Percentiles rank a stretch among this genome's conserved stretches.
Evolutionary conservation across 2,329 filamentous ascomycete species (phyloP).

Genomic region (Sordariomycetes sp.): DNA sequence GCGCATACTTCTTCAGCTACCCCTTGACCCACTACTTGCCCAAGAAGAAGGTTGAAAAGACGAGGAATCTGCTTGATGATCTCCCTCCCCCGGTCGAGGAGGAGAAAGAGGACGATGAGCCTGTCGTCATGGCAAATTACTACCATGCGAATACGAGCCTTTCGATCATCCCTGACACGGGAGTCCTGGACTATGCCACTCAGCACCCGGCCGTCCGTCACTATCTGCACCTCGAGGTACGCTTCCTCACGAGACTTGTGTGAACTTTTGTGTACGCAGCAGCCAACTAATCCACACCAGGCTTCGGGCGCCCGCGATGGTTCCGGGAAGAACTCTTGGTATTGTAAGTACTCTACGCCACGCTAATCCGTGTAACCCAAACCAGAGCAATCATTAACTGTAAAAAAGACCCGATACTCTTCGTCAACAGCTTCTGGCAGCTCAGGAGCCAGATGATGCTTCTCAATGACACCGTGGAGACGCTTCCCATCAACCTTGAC

Average conservation of each 20-base stretch:
- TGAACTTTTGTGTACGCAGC: not conserved
- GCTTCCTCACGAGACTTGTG: constrained; percentile 14
- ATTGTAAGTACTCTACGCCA: constrained; percentile 32
- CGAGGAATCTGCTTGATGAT: constrained; percentile 67
- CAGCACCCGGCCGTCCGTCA: constrained; percentile 64
- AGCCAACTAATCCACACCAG: not conserved
- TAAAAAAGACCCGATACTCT: constrained; percentile 61
- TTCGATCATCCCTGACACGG: constrained; percentile 71
- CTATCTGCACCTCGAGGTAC: constrained; percentile 60
- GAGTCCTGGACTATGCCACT: constrained; percentile 50
- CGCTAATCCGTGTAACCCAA: not conserved
- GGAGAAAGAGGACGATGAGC: constrained; percentile 44
- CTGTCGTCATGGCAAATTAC: constrained; percentile 61
- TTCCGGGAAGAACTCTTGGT: constrained; percentile 83
- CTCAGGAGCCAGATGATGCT: constrained; percentile 81
- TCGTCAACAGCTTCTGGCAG: constrained; percentile 96
- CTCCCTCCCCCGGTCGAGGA: constrained; percentile 22
- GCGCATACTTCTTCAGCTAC: constrained; percentile 71
- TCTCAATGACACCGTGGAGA: constrained; percentile 78
- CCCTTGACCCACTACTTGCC: constrained; percentile 81
- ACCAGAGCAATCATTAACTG: not conserved
- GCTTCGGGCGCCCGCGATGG: constrained; percentile 65
- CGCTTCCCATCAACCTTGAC: constrained; percentile 70
- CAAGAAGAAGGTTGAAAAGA: constrained; percentile 84
- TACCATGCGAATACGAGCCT: constrained; percentile 94